These are phyloP conservation scores for Cercospora sojina DNA, from an alignment of 2,329 filamentous ascomycete species.

Conservation along the genomic window DNA sequence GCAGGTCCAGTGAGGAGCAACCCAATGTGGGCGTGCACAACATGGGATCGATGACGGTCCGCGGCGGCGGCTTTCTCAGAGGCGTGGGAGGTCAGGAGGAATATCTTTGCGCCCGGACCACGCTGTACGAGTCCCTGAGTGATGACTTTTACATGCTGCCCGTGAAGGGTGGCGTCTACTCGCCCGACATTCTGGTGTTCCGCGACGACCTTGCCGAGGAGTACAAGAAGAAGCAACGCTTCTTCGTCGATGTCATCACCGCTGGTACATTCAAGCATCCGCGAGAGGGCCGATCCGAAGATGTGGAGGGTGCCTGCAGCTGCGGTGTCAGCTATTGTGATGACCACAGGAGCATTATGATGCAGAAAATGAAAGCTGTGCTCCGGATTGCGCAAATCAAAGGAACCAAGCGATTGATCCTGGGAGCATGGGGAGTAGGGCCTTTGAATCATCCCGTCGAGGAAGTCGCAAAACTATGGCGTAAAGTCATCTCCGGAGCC, in stretches of 20 bases:
- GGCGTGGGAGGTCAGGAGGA: constrained; percentile 63
- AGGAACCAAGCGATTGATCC: constrained; percentile 52
- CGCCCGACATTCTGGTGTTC: constrained; percentile 61
- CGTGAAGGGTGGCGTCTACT: constrained; percentile 57
- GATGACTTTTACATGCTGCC: constrained; percentile 62
- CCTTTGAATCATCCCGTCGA: constrained; percentile 62
- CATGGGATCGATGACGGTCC: constrained; percentile 62
- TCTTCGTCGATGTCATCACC: constrained; percentile 59
- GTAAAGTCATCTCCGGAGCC: constrained; percentile 40
- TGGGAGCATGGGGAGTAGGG: constrained; percentile 66
- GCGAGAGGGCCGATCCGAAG: constrained; percentile 43
- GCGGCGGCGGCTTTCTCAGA: constrained; percentile 61
- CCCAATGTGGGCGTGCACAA: constrained; percentile 58
- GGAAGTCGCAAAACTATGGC: constrained; percentile 60
- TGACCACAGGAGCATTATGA: constrained; percentile 52
- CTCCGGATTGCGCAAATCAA: constrained; percentile 53
- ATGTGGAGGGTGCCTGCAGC: constrained; percentile 37
- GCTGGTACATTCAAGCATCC: constrained; percentile 61
- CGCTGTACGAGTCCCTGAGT: constrained; percentile 57
- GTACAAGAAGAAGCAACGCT: constrained; percentile 52
- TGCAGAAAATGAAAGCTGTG: constrained; percentile 59
- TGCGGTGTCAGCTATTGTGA: constrained; percentile 46
- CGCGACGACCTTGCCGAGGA: constrained; percentile 45
- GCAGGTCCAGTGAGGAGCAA: constrained; percentile 28
- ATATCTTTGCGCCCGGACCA: constrained; percentile 60